Conservation (phyloP, 106 monocot genomes). For the Hemerocallis citrina region DNA sequence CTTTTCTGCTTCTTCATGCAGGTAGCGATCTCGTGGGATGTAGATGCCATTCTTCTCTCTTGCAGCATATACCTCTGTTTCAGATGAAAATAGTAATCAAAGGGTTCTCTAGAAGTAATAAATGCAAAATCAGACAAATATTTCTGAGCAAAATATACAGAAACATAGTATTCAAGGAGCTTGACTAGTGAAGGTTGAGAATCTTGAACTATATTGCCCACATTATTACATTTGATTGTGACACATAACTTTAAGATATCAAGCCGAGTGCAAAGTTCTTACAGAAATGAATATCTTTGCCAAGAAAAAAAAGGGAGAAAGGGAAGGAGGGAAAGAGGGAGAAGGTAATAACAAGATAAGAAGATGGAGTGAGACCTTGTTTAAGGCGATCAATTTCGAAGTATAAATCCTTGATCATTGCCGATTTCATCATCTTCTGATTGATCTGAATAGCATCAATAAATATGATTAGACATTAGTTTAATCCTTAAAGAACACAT, state of each 20-base stretch:
- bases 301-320: neutral
- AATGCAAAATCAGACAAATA: too few species aligned
- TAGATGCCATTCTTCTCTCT: slow-evolving; percentile 99
- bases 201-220: too few species aligned
- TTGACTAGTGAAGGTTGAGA: too few species aligned
- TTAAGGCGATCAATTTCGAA: slow-evolving; percentile 13
- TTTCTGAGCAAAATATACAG: too few species aligned
- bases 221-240: too few species aligned
- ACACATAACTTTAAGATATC: too few species aligned
- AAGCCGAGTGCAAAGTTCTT: too few species aligned
- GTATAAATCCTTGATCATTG: slow-evolving; percentile 13
- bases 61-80: slow-evolving; percentile 90
- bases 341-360: neutral
- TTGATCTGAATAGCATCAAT: neutral
- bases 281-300: too few species aligned
- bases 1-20: slow-evolving; percentile 30
- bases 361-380: neutral
- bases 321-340: too few species aligned
- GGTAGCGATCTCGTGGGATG: slow-evolving; percentile 83
- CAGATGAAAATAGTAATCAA: neutral
- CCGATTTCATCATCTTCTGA: slow-evolving; percentile 14
- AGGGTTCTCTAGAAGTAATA: neutral
- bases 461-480: neutral
- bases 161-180: too few species aligned
- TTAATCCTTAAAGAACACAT: neutral